Evolutionary conservation across 768 basidiomycete species (phyloP).

Genomic region (Tylopilus vinaceipallidus): DNA sequence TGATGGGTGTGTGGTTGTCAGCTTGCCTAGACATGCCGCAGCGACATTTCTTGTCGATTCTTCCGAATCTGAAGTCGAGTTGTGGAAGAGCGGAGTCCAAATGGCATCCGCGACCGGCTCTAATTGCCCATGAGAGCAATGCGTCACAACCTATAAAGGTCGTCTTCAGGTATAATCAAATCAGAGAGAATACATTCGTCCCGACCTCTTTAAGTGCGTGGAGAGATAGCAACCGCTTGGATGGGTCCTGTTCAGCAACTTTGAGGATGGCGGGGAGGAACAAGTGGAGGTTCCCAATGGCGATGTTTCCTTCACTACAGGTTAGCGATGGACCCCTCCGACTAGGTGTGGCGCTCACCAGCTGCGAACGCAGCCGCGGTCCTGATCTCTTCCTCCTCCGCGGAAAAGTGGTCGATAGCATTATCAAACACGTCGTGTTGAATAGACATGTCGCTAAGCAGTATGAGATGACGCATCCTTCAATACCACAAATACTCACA

Average conservation of each 20-base stretch:
- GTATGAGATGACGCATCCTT: slow-evolving; percentile 1
- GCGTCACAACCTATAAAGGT: slow-evolving; percentile 73
- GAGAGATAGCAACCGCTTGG: slow-evolving; percentile 80
- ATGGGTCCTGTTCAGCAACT: slow-evolving; percentile 68
- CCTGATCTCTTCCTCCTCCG: slow-evolving; percentile 82
- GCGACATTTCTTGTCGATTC: slow-evolving; percentile 93
- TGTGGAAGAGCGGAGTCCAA: slow-evolving; percentile 91
- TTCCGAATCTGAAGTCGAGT: slow-evolving; percentile 78
- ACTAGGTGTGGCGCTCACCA: slow-evolving; percentile 43
- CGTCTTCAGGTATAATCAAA: neutral
- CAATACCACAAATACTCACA: slow-evolving; percentile 44
- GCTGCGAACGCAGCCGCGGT: slow-evolving; percentile 94
- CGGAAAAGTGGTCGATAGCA: slow-evolving; percentile 69
- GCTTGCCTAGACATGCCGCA: slow-evolving; percentile 93
- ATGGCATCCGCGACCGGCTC: slow-evolving; percentile 85
- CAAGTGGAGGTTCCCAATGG: slow-evolving; percentile 85
- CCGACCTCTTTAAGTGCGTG: slow-evolving; percentile 91
- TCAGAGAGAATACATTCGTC: neutral
- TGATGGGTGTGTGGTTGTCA: slow-evolving; percentile 88
- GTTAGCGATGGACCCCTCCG: neutral
- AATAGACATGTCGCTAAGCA: slow-evolving; percentile 76
- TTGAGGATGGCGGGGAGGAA: slow-evolving; percentile 87
- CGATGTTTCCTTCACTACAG: slow-evolving; percentile 74
- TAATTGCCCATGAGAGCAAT: slow-evolving; percentile 81
- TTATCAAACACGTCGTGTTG: slow-evolving; percentile 77